These are phyloP conservation scores for Cercophora samala DNA, from an alignment of 495 filamentous ascomycete genomes.

Conservation along the genomic window DNA sequence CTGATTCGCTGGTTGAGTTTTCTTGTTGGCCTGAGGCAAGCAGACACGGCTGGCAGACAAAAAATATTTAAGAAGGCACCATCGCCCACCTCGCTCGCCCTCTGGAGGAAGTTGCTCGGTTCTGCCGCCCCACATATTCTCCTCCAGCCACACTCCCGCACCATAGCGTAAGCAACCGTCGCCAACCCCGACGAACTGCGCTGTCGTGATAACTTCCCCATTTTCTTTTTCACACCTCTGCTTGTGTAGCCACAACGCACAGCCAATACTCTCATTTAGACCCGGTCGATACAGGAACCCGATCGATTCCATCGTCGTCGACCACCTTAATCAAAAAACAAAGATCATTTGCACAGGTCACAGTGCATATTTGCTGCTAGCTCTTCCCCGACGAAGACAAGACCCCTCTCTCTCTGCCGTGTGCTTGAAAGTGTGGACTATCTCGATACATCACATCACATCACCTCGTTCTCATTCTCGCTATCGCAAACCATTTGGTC, in stretches of 20 bases:
- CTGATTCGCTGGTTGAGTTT: background rate
- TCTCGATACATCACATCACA: conserved; percentile 13
- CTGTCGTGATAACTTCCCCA: conserved; percentile 3
- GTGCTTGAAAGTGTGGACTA: conserved; percentile 25
- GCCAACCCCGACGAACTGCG: background rate
- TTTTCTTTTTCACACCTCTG: background rate
- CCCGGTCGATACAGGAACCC: conserved; percentile 20
- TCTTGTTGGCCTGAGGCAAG: background rate
- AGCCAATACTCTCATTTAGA: conserved; percentile 11
- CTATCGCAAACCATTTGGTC: conserved; percentile 21
- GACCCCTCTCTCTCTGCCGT: conserved; percentile 28
- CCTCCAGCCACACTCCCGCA: background rate
- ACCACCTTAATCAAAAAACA: conserved; percentile 34
- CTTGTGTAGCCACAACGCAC: conserved; percentile 5
- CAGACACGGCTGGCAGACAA: background rate
- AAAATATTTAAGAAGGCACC: background rate
- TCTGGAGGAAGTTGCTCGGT: background rate
- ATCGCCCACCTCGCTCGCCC: background rate
- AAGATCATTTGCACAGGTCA: conserved; percentile 39
- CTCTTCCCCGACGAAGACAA: conserved; percentile 14
- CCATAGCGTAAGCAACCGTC: background rate
- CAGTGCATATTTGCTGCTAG: conserved; percentile 29
- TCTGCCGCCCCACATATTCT: background rate
- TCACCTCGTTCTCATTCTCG: conserved; percentile 6
- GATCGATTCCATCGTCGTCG: conserved; percentile 36